phyloP scores from a whole-genome alignment of 2,329 filamentous ascomycete species.

The Penicillium sp. region DNA sequence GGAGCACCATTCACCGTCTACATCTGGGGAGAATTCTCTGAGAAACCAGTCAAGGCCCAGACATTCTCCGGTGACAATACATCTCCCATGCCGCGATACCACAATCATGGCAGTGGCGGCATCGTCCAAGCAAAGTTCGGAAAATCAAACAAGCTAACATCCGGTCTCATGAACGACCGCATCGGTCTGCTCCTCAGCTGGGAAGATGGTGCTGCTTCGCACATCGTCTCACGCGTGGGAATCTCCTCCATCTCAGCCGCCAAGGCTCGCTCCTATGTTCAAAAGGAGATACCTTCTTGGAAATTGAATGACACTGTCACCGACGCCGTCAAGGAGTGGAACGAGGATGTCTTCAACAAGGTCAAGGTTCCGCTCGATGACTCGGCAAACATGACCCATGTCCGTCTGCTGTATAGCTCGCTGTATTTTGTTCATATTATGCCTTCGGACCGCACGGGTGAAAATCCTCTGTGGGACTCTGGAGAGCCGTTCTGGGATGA shows the following conservation, averaged over 20 bases:
- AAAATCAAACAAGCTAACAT: slow-evolving; percentile 48
- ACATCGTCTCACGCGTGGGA: slow-evolving; percentile 59
- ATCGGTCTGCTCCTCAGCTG: slow-evolving; percentile 59
- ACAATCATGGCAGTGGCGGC: slow-evolving; percentile 57
- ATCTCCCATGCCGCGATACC: slow-evolving; percentile 30
- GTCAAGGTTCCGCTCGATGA: slow-evolving; percentile 36
- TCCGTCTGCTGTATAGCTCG: slow-evolving; percentile 31
- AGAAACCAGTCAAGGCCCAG: slow-evolving; percentile 30
- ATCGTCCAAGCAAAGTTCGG: slow-evolving; percentile 54
- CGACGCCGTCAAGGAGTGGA: slow-evolving; percentile 56
- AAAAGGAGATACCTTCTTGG: slow-evolving; percentile 60
- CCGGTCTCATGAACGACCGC: slow-evolving; percentile 51
- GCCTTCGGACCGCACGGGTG: slow-evolving; percentile 65
- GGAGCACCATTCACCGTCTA: slow-evolving; percentile 42
- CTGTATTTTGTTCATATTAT: slow-evolving; percentile 63
- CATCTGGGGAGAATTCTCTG: slow-evolving; percentile 45
- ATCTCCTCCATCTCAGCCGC: slow-evolving; percentile 62
- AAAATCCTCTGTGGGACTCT: slow-evolving; percentile 63
- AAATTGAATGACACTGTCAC: slow-evolving; percentile 53
- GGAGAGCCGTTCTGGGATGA: slow-evolving; percentile 66
- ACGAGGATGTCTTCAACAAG: slow-evolving; percentile 51
- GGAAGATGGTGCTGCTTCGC: slow-evolving; percentile 48
- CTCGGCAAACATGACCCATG: slow-evolving; percentile 29
- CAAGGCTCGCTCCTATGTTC: slow-evolving; percentile 61
- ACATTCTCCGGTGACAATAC: slow-evolving; percentile 40